These are phyloP conservation scores for Hyparrhenia diplandra DNA, from an alignment of 176 grass and related monocot species.

Conservation along the genomic window DNA sequence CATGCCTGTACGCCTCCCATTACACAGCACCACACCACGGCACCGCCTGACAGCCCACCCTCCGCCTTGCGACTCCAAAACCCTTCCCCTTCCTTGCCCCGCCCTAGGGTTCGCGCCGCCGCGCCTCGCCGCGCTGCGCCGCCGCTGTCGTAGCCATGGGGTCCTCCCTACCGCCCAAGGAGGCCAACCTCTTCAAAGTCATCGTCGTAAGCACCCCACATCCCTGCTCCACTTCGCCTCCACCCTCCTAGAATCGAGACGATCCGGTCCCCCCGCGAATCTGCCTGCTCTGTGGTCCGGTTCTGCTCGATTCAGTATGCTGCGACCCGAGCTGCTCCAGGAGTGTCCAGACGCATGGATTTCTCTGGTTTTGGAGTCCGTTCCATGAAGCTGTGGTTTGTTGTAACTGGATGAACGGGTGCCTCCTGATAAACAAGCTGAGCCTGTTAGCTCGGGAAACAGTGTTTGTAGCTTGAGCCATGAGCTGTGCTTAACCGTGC, in stretches of 20 bases:
- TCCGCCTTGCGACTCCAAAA: slow-evolving; percentile 45
- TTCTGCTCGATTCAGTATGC: slow-evolving; percentile 28
- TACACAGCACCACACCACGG: slow-evolving; percentile 28
- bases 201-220: slow-evolving; percentile 79
- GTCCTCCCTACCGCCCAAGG: slow-evolving; percentile 94
- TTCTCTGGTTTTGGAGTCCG: neutral
- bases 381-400: neutral
- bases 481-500: neutral
- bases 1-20: slow-evolving; percentile 18
- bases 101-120: slow-evolving; percentile 31
- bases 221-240: neutral
- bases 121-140: neutral
- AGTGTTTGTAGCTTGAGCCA: neutral
- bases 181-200: slow-evolving; percentile 98
- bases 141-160: slow-evolving; percentile 56
- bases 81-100: neutral
- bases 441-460: neutral
- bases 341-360: neutral
- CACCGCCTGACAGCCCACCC: slow-evolving; percentile 29
- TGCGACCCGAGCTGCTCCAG: neutral
- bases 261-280: slow-evolving; percentile 21
- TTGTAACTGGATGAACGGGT: slow-evolving; percentile 2
- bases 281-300: neutral
- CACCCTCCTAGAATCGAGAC: slow-evolving; percentile 19
- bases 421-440: neutral